Percentiles rank a stretch among this genome's conserved stretches.
Evolutionary conservation across 2,329 filamentous ascomycete genomes (phyloP).

Genomic region (Paramyrothecium roridum): DNA sequence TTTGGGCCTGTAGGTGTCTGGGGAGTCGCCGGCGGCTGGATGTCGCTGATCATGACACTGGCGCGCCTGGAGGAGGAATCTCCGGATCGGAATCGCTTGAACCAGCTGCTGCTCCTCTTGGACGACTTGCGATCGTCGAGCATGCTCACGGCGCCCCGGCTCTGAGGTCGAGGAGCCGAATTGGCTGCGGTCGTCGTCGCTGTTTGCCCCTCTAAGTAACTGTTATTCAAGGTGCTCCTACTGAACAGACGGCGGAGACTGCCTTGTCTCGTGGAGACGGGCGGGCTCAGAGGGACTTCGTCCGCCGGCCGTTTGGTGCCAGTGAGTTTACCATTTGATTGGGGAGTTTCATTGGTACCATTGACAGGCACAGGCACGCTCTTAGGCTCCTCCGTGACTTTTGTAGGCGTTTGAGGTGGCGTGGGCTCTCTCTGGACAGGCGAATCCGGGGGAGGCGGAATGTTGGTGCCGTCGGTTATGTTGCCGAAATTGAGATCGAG

Average conservation of each 20-base stretch:
- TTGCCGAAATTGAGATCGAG: slow-evolving; percentile 57
- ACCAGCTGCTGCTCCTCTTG: slow-evolving; percentile 58
- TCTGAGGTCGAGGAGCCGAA: slow-evolving; percentile 40
- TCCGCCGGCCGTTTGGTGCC: slow-evolving; percentile 49
- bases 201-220: slow-evolving; percentile 47
- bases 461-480: slow-evolving; percentile 59
- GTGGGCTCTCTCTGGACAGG: slow-evolving; percentile 46
- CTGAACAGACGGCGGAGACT: slow-evolving; percentile 58
- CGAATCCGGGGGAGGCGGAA: slow-evolving; percentile 56
- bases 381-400: slow-evolving; percentile 18
- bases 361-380: slow-evolving; percentile 7
- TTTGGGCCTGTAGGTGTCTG: slow-evolving; percentile 42
- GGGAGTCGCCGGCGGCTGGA: slow-evolving; percentile 18
- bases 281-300: slow-evolving; percentile 50
- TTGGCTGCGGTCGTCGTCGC: slow-evolving; percentile 26
- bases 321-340: slow-evolving; percentile 38
- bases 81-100: slow-evolving; percentile 46
- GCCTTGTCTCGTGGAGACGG: slow-evolving; percentile 47
- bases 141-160: slow-evolving; percentile 46
- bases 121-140: slow-evolving; percentile 50
- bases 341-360: slow-evolving; percentile 3
- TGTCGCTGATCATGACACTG: slow-evolving; percentile 39
- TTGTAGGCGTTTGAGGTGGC: slow-evolving; percentile 34
- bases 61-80: slow-evolving; percentile 32
- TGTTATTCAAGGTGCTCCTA: slow-evolving; percentile 51